These are phyloP conservation scores for Chaetomium globosum DNA, from an alignment of 2,329 filamentous ascomycete genomes.

Conservation along the genomic window DNA sequence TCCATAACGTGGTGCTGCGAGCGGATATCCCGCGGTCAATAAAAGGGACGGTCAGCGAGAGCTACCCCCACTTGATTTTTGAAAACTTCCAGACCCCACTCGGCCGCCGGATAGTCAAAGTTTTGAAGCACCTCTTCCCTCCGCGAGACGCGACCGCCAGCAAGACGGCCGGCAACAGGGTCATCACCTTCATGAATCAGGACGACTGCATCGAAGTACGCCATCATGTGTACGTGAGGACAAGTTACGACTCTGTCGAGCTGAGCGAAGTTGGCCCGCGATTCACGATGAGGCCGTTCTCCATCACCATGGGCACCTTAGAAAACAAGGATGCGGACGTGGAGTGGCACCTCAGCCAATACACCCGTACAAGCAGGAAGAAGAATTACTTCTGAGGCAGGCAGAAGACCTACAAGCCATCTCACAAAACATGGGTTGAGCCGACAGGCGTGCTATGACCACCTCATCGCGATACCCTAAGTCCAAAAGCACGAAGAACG, in stretches of 20 bases:
- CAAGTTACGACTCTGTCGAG: constrained; percentile 85
- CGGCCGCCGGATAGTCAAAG: constrained; percentile 81
- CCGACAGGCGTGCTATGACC: background rate
- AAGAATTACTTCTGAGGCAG: constrained; percentile 80
- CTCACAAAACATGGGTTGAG: background rate
- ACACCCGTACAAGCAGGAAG: constrained; percentile 89
- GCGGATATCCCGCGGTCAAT: constrained; percentile 89
- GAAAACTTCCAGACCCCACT: constrained; percentile 85
- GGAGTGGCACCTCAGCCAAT: constrained; percentile 95
- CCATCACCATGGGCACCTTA: constrained; percentile 86
- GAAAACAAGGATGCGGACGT: constrained; percentile 95
- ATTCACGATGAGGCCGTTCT: constrained; percentile 96
- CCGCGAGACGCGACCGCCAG: constrained; percentile 75
- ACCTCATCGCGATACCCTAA: background rate
- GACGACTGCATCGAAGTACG: constrained; percentile 93
- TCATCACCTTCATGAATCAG: constrained; percentile 93
- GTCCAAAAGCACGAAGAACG: background rate
- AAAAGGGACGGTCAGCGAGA: constrained; percentile 72
- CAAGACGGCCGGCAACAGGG: constrained; percentile 80
- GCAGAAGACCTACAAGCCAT: background rate
- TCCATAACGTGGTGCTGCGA: constrained; percentile 88
- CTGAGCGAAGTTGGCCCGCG: constrained; percentile 86
- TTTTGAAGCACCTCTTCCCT: constrained; percentile 92
- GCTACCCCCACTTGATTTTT: constrained; percentile 92
- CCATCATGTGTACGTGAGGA: constrained; percentile 88